Evolutionary conservation across 768 basidiomycete species (phyloP).

Genomic region (Boletus vermiculosoides): DNA sequence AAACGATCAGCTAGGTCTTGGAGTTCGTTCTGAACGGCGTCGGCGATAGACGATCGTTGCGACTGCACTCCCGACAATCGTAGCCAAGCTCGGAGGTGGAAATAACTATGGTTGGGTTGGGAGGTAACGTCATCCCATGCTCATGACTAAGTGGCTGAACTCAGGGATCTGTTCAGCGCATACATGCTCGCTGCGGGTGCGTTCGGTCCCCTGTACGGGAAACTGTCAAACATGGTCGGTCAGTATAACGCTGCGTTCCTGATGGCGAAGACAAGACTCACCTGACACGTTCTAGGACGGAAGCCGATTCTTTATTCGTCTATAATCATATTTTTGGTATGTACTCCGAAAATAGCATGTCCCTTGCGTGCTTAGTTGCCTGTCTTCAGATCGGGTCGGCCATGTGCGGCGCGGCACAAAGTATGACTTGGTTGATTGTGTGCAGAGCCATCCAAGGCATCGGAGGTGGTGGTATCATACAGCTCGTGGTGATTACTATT

Average conservation of each 20-base stretch:
- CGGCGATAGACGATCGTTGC: constrained; percentile 59
- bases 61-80: constrained; percentile 76
- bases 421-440: constrained; percentile 73
- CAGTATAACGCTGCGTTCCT: neutral
- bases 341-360: constrained; percentile 9
- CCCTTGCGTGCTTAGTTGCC: neutral
- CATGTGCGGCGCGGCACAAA: constrained; percentile 78
- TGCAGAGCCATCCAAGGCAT: constrained; percentile 80
- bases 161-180: constrained; percentile 44
- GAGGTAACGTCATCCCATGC: constrained; percentile 39
- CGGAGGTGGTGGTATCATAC: constrained; percentile 78
- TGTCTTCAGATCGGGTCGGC: constrained; percentile 65
- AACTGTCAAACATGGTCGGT: constrained; percentile 63
- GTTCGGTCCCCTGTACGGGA: constrained; percentile 73
- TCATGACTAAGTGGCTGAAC: neutral
- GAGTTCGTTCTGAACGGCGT: neutral
- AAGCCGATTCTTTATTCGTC: constrained; percentile 70
- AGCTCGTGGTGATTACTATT: constrained; percentile 74
- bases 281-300: constrained; percentile 41
- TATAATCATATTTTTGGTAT: constrained; percentile 67
- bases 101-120: constrained; percentile 72
- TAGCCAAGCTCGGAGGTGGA: constrained; percentile 60
- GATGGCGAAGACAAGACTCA: constrained; percentile 22
- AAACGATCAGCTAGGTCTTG: neutral
- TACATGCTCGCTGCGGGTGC: constrained; percentile 71